phyloP scores from a whole-genome alignment of 2,329 filamentous ascomycete species.

The Alternaria arbusti region DNA sequence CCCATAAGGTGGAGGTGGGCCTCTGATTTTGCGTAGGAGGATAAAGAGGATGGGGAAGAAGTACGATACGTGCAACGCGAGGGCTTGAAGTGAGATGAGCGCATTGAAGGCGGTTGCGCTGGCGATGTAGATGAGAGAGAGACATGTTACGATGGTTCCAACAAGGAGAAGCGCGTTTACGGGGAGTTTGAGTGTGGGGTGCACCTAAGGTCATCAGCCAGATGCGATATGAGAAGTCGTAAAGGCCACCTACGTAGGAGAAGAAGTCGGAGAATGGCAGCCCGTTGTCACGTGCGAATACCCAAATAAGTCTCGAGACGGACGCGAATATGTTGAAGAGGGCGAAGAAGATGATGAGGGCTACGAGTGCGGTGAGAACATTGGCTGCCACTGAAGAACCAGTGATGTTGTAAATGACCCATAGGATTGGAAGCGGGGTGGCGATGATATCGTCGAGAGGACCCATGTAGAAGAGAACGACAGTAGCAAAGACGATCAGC shows the following conservation, averaged over 20 bases:
- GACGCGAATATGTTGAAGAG: constrained; percentile 55
- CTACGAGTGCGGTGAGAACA: constrained; percentile 49
- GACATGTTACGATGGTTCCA: constrained; percentile 37
- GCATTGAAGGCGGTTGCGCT: constrained; percentile 46
- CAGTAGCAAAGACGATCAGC: constrained; percentile 53
- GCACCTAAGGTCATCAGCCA: constrained; percentile 22
- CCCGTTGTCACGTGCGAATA: constrained; percentile 57
- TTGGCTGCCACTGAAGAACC: constrained; percentile 51
- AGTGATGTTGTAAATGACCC: constrained; percentile 51
- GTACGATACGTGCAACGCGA: constrained; percentile 44
- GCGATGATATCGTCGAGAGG: constrained; percentile 35
- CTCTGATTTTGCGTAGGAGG: constrained; percentile 25
- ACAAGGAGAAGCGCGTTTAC: constrained; percentile 33
- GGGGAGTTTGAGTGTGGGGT: constrained; percentile 35
- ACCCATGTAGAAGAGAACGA: constrained; percentile 55
- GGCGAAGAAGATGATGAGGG: constrained; percentile 49
- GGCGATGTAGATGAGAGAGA: constrained; percentile 41
- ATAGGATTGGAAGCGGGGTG: constrained; percentile 41
- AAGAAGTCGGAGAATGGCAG: constrained; percentile 48
- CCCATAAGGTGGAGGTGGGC: constrained; percentile 29
- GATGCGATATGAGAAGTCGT: too few species aligned
- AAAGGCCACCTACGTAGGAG: constrained; percentile 29
- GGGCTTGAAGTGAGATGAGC: constrained; percentile 39
- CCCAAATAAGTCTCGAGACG: constrained; percentile 58
- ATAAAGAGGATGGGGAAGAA: constrained; percentile 40